Percentiles rank a stretch among this genome's conserved stretches.
Conservation (phyloP, 2,329 filamentous ascomycete genomes). For the Podosphaera leucotricha region DNA sequence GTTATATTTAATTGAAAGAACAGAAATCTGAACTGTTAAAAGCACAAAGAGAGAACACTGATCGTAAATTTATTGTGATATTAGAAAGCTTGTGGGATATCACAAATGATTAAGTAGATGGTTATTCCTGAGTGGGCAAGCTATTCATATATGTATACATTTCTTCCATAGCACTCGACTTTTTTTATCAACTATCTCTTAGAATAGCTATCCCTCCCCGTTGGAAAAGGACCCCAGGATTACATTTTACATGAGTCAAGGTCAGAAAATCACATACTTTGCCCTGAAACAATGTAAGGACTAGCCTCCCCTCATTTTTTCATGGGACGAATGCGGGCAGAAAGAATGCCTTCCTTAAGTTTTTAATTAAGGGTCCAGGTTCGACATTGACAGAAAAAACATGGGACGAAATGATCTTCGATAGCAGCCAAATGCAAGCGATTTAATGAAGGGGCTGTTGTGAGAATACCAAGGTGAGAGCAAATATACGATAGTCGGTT, state of each 20-base stretch:
- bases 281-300: background rate
- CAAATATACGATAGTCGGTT: too few relatives aligned
- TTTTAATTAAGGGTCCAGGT: background rate
- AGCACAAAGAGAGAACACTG: background rate
- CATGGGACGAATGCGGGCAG: background rate
- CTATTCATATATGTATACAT: background rate
- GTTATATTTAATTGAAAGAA: background rate
- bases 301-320: background rate
- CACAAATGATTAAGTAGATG: background rate
- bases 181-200: background rate
- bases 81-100: background rate
- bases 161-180: background rate
- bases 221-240: background rate
- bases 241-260: background rate
- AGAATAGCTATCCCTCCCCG: background rate
- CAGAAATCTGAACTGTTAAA: background rate
- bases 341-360: background rate
- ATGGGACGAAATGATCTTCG: background rate
- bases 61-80: background rate
- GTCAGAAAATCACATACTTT: background rate
- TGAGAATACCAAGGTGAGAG: too few relatives aligned
- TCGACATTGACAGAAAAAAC: background rate
- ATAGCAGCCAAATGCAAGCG: too few relatives aligned
- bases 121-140: background rate
- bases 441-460: too few relatives aligned